phyloP scores from a whole-genome alignment of 768 basidiomycete species.

The Paxillus involutus region DNA sequence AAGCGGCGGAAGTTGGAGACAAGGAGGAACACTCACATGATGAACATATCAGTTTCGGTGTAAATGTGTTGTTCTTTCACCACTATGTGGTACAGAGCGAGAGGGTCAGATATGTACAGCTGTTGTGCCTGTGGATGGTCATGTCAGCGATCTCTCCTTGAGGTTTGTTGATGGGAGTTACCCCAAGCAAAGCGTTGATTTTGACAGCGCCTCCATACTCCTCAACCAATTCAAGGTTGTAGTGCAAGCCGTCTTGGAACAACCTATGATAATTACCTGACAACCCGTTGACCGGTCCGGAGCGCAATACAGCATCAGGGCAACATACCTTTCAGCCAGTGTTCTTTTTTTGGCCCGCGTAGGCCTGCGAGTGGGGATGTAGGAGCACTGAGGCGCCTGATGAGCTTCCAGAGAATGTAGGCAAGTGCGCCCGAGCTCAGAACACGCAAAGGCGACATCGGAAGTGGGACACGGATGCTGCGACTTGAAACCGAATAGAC shows the following conservation, averaged over 20 bases:
- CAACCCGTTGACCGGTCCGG: neutral
- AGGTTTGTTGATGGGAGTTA: slow-evolving; percentile 8
- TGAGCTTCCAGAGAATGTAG: slow-evolving; percentile 18
- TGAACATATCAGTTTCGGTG: slow-evolving; percentile 37
- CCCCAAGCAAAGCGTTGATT: slow-evolving; percentile 36
- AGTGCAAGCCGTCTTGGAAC: slow-evolving; percentile 32
- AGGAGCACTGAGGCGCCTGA: slow-evolving; percentile 4
- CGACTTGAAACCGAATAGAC: too few relatives aligned
- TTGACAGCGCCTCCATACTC: slow-evolving; percentile 36
- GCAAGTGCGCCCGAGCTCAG: slow-evolving; percentile 5
- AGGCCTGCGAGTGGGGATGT: slow-evolving; percentile 21
- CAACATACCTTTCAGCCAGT: slow-evolving; percentile 33
- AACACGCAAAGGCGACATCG: slow-evolving; percentile 5
- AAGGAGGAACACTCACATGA: slow-evolving; percentile 20
- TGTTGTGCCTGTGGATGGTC: slow-evolving; percentile 18
- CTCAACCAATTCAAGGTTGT: slow-evolving; percentile 29
- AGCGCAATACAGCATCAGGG: too few relatives aligned
- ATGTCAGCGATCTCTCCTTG: neutral
- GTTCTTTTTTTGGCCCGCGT: slow-evolving; percentile 32
- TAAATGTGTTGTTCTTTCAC: slow-evolving; percentile 37
- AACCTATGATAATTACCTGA: slow-evolving; percentile 34
- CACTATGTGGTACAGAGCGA: slow-evolving; percentile 36
- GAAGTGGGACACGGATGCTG: neutral
- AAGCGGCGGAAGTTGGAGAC: neutral
- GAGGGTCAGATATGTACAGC: slow-evolving; percentile 38